Percentiles rank a stretch among this genome's conserved stretches.
Conservation (phyloP, 257 asterid genomes). For the Craterostigma plantagineum region DNA sequence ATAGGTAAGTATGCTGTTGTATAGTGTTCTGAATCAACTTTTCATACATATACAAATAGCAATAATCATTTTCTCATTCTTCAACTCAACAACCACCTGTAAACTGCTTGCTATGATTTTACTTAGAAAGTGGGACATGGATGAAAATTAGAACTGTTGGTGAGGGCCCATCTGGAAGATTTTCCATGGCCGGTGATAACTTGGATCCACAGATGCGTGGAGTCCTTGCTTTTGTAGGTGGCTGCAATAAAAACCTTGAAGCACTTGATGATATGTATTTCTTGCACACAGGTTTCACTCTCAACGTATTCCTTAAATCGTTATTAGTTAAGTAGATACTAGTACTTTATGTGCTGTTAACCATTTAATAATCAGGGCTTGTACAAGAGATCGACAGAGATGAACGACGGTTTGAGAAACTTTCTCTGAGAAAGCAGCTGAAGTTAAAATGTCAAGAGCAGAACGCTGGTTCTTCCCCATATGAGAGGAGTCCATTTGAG, state of each 20-base stretch:
- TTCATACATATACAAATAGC: too few relatives aligned
- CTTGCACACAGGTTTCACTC: constrained; percentile 62
- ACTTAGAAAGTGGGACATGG: constrained; percentile 71
- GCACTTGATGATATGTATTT: constrained; percentile 79
- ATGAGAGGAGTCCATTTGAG: constrained; percentile 21
- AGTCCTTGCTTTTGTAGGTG: constrained; percentile 71
- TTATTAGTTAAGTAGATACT: not conserved
- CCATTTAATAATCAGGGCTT: constrained; percentile 34
- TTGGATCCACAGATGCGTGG: constrained; percentile 84
- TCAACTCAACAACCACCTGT: not conserved
- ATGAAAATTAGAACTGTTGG: constrained; percentile 45
- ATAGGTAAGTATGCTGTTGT: constrained; percentile 45
- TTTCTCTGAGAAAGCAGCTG: constrained; percentile 83
- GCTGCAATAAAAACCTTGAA: constrained; percentile 92
- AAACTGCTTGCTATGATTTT: constrained; percentile 2
- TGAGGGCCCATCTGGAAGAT: constrained; percentile 81
- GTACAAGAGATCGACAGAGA: constrained; percentile 43
- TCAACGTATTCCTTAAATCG: not conserved
- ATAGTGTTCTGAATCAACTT: not conserved
- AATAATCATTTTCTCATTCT: not conserved
- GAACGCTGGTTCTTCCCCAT: constrained; percentile 16
- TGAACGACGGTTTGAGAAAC: constrained; percentile 52
- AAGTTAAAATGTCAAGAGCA: constrained; percentile 77
- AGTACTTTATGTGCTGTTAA: not conserved
- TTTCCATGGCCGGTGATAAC: constrained; percentile 88